phyloP scores from a whole-genome alignment of 495 filamentous ascomycete genomes.

The Penicillium maclennaniae region DNA sequence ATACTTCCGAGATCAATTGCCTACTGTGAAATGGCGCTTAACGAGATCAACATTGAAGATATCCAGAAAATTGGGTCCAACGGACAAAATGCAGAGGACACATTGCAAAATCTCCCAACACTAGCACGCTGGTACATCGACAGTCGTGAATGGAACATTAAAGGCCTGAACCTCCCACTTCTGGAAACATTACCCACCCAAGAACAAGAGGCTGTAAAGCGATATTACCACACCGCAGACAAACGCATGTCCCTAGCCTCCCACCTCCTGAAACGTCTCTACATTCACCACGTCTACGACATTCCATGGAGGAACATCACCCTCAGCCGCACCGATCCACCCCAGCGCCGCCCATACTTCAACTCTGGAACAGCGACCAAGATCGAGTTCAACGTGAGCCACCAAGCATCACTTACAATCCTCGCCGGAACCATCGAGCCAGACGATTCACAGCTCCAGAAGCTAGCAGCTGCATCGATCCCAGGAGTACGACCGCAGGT shows the following conservation, averaged over 20 bases:
- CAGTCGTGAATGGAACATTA: constrained; percentile 31
- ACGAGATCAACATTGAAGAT: constrained; percentile 12
- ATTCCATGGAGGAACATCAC: constrained; percentile 63
- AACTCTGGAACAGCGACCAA: constrained; percentile 31
- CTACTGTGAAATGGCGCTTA: constrained; percentile 9
- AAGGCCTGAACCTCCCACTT: constrained; percentile 32
- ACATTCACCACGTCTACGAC: constrained; percentile 57
- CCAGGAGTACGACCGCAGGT: constrained; percentile 31
- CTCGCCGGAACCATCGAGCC: constrained; percentile 47
- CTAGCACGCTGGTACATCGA: constrained; percentile 45
- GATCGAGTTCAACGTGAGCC: constrained; percentile 83
- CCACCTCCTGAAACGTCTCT: constrained; percentile 73
- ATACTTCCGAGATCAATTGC: not conserved
- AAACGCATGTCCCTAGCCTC: constrained; percentile 61
- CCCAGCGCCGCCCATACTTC: constrained; percentile 61
- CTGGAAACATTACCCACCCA: constrained; percentile 30
- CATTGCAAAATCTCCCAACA: constrained; percentile 12
- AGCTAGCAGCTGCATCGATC: constrained; percentile 1
- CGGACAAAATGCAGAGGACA: not conserved
- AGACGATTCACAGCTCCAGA: constrained; percentile 9
- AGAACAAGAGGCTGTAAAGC: constrained; percentile 35
- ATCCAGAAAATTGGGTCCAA: not conserved
- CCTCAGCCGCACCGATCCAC: constrained; percentile 57
- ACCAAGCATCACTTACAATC: constrained; percentile 77
- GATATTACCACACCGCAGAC: constrained; percentile 39